phyloP scores from a whole-genome alignment of 2,329 filamentous ascomycete species.

The Chrysosporium keratinophilum region DNA sequence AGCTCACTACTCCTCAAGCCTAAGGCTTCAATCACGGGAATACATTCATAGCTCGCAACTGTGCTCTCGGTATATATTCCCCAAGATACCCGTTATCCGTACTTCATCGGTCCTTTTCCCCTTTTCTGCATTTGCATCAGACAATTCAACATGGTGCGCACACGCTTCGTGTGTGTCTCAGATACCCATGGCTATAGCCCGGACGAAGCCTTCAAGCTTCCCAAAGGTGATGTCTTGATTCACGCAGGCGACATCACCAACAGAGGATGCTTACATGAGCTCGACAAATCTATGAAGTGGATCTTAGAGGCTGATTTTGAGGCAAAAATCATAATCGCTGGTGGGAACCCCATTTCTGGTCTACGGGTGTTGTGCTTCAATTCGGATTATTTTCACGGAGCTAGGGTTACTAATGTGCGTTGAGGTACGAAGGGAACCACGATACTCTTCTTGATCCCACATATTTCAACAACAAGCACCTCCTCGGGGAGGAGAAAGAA shows the following conservation, averaged over 20 bases:
- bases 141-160: conserved; percentile 24
- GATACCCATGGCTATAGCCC: conserved; percentile 49
- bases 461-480: conserved; percentile 21
- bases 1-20: background rate
- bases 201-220: conserved; percentile 42
- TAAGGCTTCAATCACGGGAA: too few species aligned
- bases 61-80: background rate
- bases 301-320: conserved; percentile 44
- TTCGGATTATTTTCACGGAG: background rate
- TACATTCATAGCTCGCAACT: background rate
- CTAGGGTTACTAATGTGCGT: background rate
- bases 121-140: background rate
- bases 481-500: background rate
- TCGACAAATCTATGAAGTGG: conserved; percentile 45
- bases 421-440: conserved; percentile 42
- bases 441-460: conserved; percentile 44
- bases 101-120: background rate
- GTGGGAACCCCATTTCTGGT: conserved; percentile 23
- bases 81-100: background rate
- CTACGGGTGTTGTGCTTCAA: background rate
- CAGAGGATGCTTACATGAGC: conserved; percentile 42
- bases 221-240: conserved; percentile 48
- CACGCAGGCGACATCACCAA: conserved; percentile 52
- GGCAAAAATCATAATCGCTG: conserved; percentile 46
- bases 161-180: conserved; percentile 49